Evolutionary conservation across 106 monocot species (phyloP).

Genomic region (Allium fistulosum): DNA sequence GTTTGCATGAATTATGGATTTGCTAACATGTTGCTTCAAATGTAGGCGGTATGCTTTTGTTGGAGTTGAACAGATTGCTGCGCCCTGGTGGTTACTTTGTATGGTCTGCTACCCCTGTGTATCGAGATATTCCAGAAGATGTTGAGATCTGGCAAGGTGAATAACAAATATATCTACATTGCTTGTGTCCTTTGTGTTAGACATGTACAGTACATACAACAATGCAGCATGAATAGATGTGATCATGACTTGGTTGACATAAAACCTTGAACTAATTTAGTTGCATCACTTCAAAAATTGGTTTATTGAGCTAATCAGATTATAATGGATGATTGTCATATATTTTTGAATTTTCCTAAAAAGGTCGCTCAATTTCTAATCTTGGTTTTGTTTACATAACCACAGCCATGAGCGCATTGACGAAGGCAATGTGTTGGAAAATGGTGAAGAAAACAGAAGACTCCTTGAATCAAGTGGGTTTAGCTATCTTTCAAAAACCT

Average conservation of each 20-base stretch:
- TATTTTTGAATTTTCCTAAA: no score
- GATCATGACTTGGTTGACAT: no score
- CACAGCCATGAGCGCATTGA: slow-evolving; percentile 61
- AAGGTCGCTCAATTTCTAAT: no score
- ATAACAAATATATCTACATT: neutral
- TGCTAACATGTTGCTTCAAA: slow-evolving; percentile 7
- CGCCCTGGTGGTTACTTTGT: slow-evolving; percentile 90
- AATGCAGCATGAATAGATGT: no score
- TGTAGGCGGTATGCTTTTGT: slow-evolving; percentile 78
- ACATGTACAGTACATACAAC: no score
- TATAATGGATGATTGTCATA: no score
- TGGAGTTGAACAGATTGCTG: slow-evolving; percentile 81
- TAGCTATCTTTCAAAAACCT: slow-evolving; percentile 76
- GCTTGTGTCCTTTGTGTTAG: neutral
- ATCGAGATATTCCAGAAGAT: slow-evolving; percentile 55
- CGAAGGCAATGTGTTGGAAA: slow-evolving; percentile 83
- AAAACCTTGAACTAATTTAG: no score
- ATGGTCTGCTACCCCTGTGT: slow-evolving; percentile 96
- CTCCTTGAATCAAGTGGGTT: slow-evolving; percentile 50
- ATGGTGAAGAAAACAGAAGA: slow-evolving; percentile 66
- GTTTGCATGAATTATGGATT: slow-evolving; percentile 1
- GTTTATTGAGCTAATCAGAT: no score
- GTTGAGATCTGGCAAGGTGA: slow-evolving; percentile 84
- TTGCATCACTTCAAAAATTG: no score
- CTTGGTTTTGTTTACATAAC: no score